Evolutionary conservation across 1,284 basidiomycete species (phyloP).

Genomic region (Ganoderma leucocontextum): DNA sequence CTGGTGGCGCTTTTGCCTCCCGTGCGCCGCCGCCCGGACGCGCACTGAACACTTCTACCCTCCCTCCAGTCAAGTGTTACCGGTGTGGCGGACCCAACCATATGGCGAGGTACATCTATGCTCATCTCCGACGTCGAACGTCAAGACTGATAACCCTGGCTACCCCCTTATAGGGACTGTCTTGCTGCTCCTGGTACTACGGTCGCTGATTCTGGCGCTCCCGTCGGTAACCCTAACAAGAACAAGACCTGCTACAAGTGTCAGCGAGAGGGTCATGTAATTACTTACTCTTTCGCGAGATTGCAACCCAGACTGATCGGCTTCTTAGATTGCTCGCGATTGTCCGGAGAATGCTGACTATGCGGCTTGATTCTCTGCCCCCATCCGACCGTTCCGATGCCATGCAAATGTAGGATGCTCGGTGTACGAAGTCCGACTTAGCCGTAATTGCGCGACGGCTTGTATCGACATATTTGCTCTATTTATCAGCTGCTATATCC

Average conservation of each 20-base stretch:
- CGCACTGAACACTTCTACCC: conserved; percentile 74
- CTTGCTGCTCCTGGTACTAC: conserved; percentile 73
- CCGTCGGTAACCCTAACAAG: conserved; percentile 53
- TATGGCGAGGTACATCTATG: conserved; percentile 66
- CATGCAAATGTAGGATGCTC: conserved; percentile 26
- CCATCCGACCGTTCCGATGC: conserved; percentile 22
- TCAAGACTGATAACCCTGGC: conserved; percentile 8
- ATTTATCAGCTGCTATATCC: conserved; percentile 38
- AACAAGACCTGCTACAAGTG: conserved; percentile 88
- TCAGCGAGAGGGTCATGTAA: conserved; percentile 84
- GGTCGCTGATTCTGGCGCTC: conserved; percentile 52
- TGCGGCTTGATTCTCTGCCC: conserved; percentile 34
- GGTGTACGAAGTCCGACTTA: conserved; percentile 28
- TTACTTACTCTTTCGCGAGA: conserved; percentile 33
- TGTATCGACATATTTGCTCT: conserved; percentile 35
- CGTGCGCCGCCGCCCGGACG: conserved; percentile 78
- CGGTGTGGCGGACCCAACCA: conserved; percentile 86
- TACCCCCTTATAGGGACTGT: conserved; percentile 64
- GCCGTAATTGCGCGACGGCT: conserved; percentile 27
- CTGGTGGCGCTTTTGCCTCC: conserved; percentile 59
- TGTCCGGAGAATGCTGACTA: conserved; percentile 69
- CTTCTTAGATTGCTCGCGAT: conserved; percentile 75
- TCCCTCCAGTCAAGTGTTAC: conserved; percentile 85
- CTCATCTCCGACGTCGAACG: conserved; percentile 6
- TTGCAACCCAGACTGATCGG: background rate